Base-by-base conservation (phyloP, 345 rosid species). In the Lagerstroemia speciosa region DNA sequence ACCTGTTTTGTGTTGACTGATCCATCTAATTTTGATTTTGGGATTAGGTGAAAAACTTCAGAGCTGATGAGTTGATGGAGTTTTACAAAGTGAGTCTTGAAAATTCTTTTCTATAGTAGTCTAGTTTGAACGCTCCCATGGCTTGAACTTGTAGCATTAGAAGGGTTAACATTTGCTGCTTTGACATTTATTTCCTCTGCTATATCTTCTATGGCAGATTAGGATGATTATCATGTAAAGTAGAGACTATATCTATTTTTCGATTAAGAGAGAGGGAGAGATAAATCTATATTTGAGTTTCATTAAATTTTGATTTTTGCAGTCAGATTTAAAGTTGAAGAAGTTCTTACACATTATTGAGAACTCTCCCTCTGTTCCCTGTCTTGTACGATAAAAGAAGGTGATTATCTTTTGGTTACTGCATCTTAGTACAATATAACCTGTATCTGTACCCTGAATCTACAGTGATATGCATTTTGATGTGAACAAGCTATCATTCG, bases 321-420 rank as follows among this genome's bases (percentile, higher is more conserved):
- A 91, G 93, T 80, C 94, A 72, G 98, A 94, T 83, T 41, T 84
- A 86, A 91, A 94, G 82, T 79, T 94, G 85, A 94, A 89, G 79
- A 91, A 89, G 65, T 91, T 78, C 83, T 80, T 94, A 83, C 92
- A 94, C 78, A 89, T 94, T 71, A 88, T 94, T 66, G 92, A 94
- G 86, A 75, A 72, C 64, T 91, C 98, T n/a, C 85, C 88, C n/a
- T 0, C 88, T 94, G 68, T 94, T 75, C 79, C 98, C 98, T 52
- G 89, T 94, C 33, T 62, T 94, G 75, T 88, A 86, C 65, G 98
- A 94, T 70, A 66, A 48, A 62, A 83, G 82, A 31, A 94, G 98
- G 99, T 89, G 80, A 65, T 38, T 37, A 24, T 38, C 1, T 38
- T 24, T 11, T 65, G 20, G 2, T 5, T 34, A 2, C 12, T 33